Percentiles rank a stretch among this genome's conserved stretches.
Evolutionary conservation across 2,329 filamentous ascomycete genomes (phyloP).

Genomic region (Beauveria medogensis): DNA sequence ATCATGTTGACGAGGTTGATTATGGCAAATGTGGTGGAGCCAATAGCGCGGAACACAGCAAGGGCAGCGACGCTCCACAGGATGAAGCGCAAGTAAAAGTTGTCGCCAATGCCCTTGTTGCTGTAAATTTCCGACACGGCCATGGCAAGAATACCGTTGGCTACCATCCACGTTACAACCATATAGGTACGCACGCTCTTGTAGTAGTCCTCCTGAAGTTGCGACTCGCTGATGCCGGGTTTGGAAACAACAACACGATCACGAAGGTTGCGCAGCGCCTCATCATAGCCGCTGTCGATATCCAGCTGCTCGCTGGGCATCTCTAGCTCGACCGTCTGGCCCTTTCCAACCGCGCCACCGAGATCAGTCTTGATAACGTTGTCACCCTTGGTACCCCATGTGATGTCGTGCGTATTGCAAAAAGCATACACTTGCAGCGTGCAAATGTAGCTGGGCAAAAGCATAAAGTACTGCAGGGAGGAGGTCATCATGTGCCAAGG

Average conservation of each 20-base stretch:
- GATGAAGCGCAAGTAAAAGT: constrained; percentile 88
- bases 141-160: constrained; percentile 91
- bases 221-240: constrained; percentile 57
- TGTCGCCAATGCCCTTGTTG: constrained; percentile 61
- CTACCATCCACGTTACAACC: constrained; percentile 89
- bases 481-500: constrained; percentile 99
- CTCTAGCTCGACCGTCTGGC: constrained; percentile 81
- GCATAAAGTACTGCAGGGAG: constrained; percentile 81
- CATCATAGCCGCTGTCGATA: constrained; percentile 95
- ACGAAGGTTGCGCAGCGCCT: constrained; percentile 89
- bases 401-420: constrained; percentile 98
- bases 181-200: constrained; percentile 95
- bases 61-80: constrained; percentile 84
- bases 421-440: constrained; percentile 97
- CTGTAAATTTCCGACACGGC: constrained; percentile 80
- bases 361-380: constrained; percentile 91
- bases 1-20: constrained; percentile 78
- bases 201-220: constrained; percentile 98
- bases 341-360: constrained; percentile 72
- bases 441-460: constrained; percentile 91
- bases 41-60: constrained; percentile 81
- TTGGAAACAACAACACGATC: constrained; percentile 78
- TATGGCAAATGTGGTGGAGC: constrained; percentile 71
- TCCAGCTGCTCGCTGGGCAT: constrained; percentile 98
- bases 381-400: constrained; percentile 98